Evolutionary conservation across 2,329 filamentous ascomycete species (phyloP), one percentile per base, ranked within the genome.

Genomic region (Nigrospora oryzae): DNA sequence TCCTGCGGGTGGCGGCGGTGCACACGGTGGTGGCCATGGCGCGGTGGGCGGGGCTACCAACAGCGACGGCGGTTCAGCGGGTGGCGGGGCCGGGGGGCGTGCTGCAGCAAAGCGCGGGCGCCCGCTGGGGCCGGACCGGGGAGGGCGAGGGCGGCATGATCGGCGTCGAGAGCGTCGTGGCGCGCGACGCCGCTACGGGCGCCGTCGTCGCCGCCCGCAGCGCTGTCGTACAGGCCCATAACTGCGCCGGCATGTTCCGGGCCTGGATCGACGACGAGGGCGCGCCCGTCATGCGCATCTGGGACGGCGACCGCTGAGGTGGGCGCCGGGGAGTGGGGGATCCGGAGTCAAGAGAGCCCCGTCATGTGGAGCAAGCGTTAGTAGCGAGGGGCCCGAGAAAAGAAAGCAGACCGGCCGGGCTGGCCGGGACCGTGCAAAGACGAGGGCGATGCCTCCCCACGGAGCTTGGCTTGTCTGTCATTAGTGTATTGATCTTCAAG

Each of bases 141-240:
- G 89, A 95, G 59, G 89, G 89, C 0, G 78, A 86, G 57, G 89
- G 88, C 1, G 89, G 89, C 0, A 85, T 95, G 40, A 94, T 95
- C 54, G 89, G 87, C 0, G 85, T 90, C 38, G 84, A 89, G 56
- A 62, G 77, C 17, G 69, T 69, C 0, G 63, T 77, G 2, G 66
- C 73, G 11, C 58, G 63, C 3, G 67, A 75, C 47, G 63, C 52
- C 4, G 55, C 66, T n/a, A 66, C 47, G 4, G 70, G 72, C 0
- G 52, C 52, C n/a, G 54, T 70, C 5, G 58, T 74, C 2, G 64
- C 65, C 2, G 60, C 63, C 2, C 56, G 66, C 13, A 68, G 67
- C 1, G 70, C 75, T 42, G 72, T 94, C 6, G 66, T 90, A 14
- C 84, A 82, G 60, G 86, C 90, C 54, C 89, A 83, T 60, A 95